A percentile compares a stretch with the other conserved stretches of the same genome.
Evolutionary conservation across 805 yeast genomes (phyloP).

Genomic region (Zygoascus tannicola): DNA sequence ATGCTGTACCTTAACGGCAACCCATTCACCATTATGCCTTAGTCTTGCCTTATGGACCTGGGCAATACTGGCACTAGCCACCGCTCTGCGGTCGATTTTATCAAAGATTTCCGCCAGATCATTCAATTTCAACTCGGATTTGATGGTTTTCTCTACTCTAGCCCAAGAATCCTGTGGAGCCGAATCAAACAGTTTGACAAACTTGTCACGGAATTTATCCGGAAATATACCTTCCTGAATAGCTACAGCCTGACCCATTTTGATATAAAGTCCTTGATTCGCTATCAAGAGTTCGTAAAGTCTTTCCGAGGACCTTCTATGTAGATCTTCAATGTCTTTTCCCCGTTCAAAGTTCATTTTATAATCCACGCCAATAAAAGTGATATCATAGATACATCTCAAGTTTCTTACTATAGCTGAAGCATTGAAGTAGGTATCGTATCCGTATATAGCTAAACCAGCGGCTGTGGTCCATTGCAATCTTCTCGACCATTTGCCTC

Average conservation of each 20-base stretch:
- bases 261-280: constrained; percentile 59
- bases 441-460: constrained; percentile 20
- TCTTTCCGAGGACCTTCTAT: constrained; percentile 48
- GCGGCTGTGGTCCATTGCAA: constrained; percentile 11
- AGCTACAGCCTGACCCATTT: constrained; percentile 72
- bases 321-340: constrained; percentile 44
- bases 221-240: constrained; percentile 67
- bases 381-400: constrained; percentile 40
- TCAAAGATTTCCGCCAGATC: constrained; percentile 36
- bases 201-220: constrained; percentile 47
- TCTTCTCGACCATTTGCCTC: neutral
- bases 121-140: constrained; percentile 31
- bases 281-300: constrained; percentile 35
- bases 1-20: constrained; percentile 91
- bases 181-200: constrained; percentile 51
- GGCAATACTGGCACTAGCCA: constrained; percentile 82
- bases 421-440: constrained; percentile 37
- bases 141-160: constrained; percentile 26
- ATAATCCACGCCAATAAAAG: constrained; percentile 52
- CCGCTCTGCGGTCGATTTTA: constrained; percentile 44
- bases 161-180: constrained; percentile 52
- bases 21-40: constrained; percentile 50
- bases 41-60: constrained; percentile 81
- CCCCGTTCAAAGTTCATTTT: constrained; percentile 41
- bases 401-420: constrained; percentile 44